phyloP scores from a whole-genome alignment of 1,284 basidiomycete species.

The Trametes polyzona region DNA sequence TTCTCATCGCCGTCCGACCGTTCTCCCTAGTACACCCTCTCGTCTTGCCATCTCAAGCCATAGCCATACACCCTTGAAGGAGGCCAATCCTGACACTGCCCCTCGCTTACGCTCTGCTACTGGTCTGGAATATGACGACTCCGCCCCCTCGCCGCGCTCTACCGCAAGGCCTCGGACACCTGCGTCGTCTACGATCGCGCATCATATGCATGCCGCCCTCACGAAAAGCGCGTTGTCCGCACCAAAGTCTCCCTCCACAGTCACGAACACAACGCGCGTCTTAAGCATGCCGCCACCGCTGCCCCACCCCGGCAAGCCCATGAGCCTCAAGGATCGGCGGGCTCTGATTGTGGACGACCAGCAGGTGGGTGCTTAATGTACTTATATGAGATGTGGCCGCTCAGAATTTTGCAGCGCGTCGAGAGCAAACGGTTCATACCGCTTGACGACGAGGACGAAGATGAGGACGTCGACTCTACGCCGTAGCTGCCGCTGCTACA shows the following conservation, averaged over 20 bases:
- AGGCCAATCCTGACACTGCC: too few species aligned
- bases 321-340: slow-evolving; percentile 33
- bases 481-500: background rate
- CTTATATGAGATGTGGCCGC: background rate
- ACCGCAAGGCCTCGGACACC: background rate
- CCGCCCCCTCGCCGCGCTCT: background rate
- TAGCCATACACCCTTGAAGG: too few species aligned
- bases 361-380: slow-evolving; percentile 17
- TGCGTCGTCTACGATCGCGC: too few species aligned
- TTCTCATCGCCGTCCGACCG: too few species aligned
- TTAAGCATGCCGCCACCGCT: slow-evolving; percentile 4
- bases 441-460: slow-evolving; percentile 34
- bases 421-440: slow-evolving; percentile 36
- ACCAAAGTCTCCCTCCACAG: too few species aligned
- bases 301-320: slow-evolving; percentile 23
- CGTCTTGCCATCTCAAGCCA: too few species aligned
- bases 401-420: slow-evolving; percentile 11
- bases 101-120: too few species aligned
- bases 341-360: slow-evolving; percentile 20
- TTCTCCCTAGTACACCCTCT: too few species aligned
- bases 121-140: too few species aligned
- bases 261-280: background rate
- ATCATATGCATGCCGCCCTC: too few species aligned
- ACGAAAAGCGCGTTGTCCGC: background rate
- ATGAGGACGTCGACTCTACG: slow-evolving; percentile 19